Evolutionary conservation across 371 early-diverging fungal species (phyloP), one percentile per base, ranked within the genome.

Genomic region (Apophysomyces sp.): DNA sequence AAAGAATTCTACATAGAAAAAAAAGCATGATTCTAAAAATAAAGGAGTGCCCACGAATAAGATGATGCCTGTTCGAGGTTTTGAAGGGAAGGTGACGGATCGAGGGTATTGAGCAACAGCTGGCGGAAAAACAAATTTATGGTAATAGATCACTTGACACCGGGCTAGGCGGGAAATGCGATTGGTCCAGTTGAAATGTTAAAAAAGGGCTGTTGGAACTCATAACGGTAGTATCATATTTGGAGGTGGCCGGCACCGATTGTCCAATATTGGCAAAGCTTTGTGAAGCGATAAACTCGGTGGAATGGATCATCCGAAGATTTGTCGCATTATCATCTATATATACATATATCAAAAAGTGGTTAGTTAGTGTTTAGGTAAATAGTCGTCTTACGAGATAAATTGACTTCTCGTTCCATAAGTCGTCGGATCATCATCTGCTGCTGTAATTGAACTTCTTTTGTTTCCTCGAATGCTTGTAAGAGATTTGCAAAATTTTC

Each of bases 381-480:
- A 53, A 4, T 1, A 27, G 29, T 1, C 2, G 13, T 28, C 54
- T 28, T 31, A 44, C 49, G 49, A n/a, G 44, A 41, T n/a, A 29
- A 57, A 51, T 52, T n/a, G 24, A 64, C 61, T 37, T 71, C 67
- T 16, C 55, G 61, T 18, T 69, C 69, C 8, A 62, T 62, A 4
- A 69, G 31, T 21, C 60, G 60, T 11, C 60, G 60, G 29, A 89
- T 73, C 61, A 84, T 63, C 32, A 78, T 76, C 67, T 89, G 85
- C 51, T 87, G 89, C 13, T 82, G 71, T 4, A 44, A 54, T 63
- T 86, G 86, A 61, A 80, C 82, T 63, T 86, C 78, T 44, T 84
- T 83, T 6, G 84, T 82, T 58, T 90, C 90, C 16, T 78, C 73
- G 60, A 92, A 78, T 63, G 90, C 89, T 52, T 86, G 77, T 12